A percentile compares a stretch with the other conserved stretches of the same genome.
These are phyloP conservation scores for Xylaria bambusicola DNA, from an alignment of 495 filamentous ascomycete species.

Conservation along the genomic window DNA sequence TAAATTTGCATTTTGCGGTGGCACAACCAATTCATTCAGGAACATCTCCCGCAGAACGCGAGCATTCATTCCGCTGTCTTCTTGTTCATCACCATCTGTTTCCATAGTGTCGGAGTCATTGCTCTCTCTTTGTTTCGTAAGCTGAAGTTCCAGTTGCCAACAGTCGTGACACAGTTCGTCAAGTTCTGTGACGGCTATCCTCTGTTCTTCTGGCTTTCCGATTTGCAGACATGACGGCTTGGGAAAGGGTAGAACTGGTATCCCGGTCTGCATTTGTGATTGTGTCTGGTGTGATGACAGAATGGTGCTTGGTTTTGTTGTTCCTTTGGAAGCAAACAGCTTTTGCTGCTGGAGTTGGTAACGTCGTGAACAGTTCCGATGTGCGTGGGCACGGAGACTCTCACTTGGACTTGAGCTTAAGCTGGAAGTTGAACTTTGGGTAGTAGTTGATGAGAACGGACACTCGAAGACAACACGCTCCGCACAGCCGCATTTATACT, in stretches of 20 bases:
- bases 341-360: conserved; percentile 4
- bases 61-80: background rate
- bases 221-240: no score
- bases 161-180: conserved; percentile 30
- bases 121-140: background rate
- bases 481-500: conserved; percentile 28
- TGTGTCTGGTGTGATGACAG: background rate
- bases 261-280: background rate
- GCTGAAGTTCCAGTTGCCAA: background rate
- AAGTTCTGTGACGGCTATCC: conserved; percentile 2
- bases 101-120: background rate
- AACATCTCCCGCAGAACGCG: conserved; percentile 4
- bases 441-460: conserved; percentile 3
- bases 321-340: background rate
- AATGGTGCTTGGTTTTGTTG: background rate
- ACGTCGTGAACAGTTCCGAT: conserved; percentile 4
- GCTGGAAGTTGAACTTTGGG: background rate
- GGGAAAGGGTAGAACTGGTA: background rate
- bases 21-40: conserved; percentile 1
- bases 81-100: background rate
- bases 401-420: background rate
- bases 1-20: background rate
- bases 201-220: background rate
- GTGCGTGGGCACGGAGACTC: background rate
- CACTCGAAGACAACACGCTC: conserved; percentile 25